phyloP scores from a whole-genome alignment of 1,284 basidiomycete genomes.

The Pseudozyma sp. region DNA sequence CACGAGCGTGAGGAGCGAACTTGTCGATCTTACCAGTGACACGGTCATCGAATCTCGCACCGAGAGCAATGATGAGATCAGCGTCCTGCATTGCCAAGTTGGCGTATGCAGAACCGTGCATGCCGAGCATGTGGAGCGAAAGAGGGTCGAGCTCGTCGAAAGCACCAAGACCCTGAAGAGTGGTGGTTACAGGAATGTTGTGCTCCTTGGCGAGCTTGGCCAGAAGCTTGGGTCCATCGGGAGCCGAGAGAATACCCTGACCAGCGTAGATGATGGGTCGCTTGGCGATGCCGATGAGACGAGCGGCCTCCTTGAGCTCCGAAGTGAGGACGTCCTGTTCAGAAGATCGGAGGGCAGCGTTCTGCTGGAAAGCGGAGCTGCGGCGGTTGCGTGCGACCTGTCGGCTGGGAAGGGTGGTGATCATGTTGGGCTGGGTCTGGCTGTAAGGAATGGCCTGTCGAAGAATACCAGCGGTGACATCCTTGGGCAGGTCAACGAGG shows the following conservation, averaged over 20 bases:
- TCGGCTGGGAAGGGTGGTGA: constrained; percentile 61
- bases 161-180: constrained; percentile 92
- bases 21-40: constrained; percentile 90
- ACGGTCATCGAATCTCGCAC: constrained; percentile 96
- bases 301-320: constrained; percentile 87
- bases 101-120: constrained; percentile 98
- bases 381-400: constrained; percentile 59
- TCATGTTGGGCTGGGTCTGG: constrained; percentile 84
- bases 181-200: constrained; percentile 96
- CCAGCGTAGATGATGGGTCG: constrained; percentile 94
- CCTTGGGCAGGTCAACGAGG: constrained; percentile 96
- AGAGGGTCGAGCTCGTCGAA: constrained; percentile 88
- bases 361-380: constrained; percentile 40
- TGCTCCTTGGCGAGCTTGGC: constrained; percentile 83
- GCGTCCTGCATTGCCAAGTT: constrained; percentile 97
- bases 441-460: constrained; percentile 87
- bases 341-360: constrained; percentile 26
- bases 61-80: constrained; percentile 96
- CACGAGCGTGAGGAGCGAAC: constrained; percentile 90
- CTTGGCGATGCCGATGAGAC: constrained; percentile 90
- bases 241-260: constrained; percentile 85
- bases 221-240: constrained; percentile 85
- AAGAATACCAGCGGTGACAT: constrained; percentile 92
- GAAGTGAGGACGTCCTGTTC: constrained; percentile 45
- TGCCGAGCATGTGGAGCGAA: constrained; percentile 96